Evolutionary conservation across 768 basidiomycete species (phyloP).

Genomic region (Heimioporus sp.): DNA sequence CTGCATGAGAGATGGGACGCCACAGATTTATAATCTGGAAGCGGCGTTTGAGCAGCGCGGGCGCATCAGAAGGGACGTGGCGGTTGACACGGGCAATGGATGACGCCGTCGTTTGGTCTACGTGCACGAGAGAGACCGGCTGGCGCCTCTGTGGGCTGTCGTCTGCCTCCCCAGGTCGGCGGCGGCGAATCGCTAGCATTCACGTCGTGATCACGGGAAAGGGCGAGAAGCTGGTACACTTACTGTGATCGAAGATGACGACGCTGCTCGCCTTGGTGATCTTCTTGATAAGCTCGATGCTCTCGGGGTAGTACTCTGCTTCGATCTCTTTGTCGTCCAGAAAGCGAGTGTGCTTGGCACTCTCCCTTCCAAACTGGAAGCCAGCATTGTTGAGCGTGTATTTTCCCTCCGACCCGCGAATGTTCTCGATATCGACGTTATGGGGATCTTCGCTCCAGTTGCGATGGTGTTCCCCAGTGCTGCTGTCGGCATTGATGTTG

Average conservation of each 20-base stretch:
- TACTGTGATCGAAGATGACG: constrained; percentile 44
- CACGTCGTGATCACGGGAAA: background rate
- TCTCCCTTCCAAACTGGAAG: constrained; percentile 32
- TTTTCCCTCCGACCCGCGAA: constrained; percentile 33
- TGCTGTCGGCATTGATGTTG: constrained; percentile 17
- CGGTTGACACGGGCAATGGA: constrained; percentile 41
- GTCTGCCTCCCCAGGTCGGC: constrained; percentile 33
- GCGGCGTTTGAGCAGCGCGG: constrained; percentile 39
- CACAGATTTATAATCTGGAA: constrained; percentile 57
- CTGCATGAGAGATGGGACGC: constrained; percentile 47
- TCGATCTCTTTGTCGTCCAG: constrained; percentile 35
- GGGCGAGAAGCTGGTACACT: background rate
- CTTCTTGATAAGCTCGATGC: constrained; percentile 35
- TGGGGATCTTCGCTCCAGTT: constrained; percentile 24
- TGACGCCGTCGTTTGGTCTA: constrained; percentile 44
- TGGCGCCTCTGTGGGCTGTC: constrained; percentile 41
- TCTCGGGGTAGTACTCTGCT: constrained; percentile 40
- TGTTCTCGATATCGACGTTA: constrained; percentile 27
- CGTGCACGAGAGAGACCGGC: constrained; percentile 42
- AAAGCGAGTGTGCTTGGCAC: constrained; percentile 31
- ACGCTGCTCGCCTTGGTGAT: constrained; percentile 37
- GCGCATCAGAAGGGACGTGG: constrained; percentile 44
- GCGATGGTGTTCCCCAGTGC: constrained; percentile 7
- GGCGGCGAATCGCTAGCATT: constrained; percentile 41
- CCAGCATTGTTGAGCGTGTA: constrained; percentile 35